Evolutionary conservation across 306 rosid genomes (phyloP), one percentile per base, ranked within the genome.

Genomic region (Castanea mollissima): DNA sequence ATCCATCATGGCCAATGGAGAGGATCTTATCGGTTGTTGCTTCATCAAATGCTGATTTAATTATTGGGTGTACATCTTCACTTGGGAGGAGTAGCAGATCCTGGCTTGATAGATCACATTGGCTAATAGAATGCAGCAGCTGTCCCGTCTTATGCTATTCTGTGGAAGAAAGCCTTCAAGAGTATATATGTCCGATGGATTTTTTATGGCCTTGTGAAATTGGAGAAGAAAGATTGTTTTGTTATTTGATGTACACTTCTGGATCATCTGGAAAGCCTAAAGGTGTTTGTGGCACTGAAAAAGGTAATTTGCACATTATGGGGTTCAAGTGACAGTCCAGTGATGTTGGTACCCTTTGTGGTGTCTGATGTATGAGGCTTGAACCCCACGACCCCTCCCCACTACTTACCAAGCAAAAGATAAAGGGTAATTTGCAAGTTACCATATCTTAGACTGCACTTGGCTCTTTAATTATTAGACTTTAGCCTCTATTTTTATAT

Each of bases 201-300:
- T 82, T 84, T 46, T 76, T 75, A 32, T 92, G 92, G 85, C 87
- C 85, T 15, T 92, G 97, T 81, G 86, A 80, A 78, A 76, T 27
- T 74, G 91, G 76, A 73, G 86, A 81, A 56, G 84, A 79, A 81
- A 88, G 93, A 76, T 68, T 83, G 11, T 94, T 91, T 84, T 91
- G 97, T 79, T 94, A 94, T 76, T 70, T 94, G 73, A 87, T 94
- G 97, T 87, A 87, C 84, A 94, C 99, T 46, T 94, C 99, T 38
- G 99, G 97, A n/a, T 92, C 97, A 51, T 91, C 97, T 9, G 99
- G 98, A 75, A 87, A 87, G 81, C 97, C 95, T 55, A 94, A 92
- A 83, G 98, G 97, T 19, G 91, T 94, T 55, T 91, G 97, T 78
- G 97, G 98, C 52, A 91, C 97, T 0, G 97, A 94, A 73, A 84